A percentile compares a stretch with the other conserved stretches of the same genome.
Conservation (phyloP, 1,139 yeast species). For the Saccharomycopsis hybrid region DNA sequence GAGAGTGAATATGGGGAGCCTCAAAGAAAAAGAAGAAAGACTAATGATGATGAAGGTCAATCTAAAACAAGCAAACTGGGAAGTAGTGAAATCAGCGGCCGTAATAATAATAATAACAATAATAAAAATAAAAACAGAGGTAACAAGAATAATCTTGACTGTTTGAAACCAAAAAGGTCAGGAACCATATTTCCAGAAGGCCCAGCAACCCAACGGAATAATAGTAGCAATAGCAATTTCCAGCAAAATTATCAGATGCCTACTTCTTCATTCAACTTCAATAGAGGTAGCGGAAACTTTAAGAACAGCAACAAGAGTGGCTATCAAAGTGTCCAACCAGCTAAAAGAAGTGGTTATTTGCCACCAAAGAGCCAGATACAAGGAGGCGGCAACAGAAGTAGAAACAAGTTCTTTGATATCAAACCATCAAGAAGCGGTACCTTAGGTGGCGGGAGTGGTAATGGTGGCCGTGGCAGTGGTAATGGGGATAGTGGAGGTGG, state of each 20-base stretch:
- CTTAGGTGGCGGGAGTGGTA: constrained; percentile 18
- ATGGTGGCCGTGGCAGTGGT: too few species aligned
- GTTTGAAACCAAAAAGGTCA: constrained; percentile 4
- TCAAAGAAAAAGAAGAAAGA: constrained; percentile 19
- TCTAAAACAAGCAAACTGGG: constrained; percentile 5
- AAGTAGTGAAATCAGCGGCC: too few species aligned
- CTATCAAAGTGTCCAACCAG: not conserved
- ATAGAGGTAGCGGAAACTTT: not conserved
- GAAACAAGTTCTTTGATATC: not conserved
- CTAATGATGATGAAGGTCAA: too few species aligned
- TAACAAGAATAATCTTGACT: constrained; percentile 14
- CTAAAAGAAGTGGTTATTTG: constrained; percentile 3
- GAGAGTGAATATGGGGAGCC: constrained; percentile 17
- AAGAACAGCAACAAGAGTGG: constrained; percentile 7
- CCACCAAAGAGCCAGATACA: constrained; percentile 1
- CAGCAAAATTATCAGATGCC: constrained; percentile 8
- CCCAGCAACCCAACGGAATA: not conserved
- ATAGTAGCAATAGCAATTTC: too few species aligned
- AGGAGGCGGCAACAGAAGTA: not conserved
- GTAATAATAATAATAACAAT: too few species aligned
- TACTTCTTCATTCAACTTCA: not conserved
- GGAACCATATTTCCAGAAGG: constrained; percentile 1
- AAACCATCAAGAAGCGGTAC: constrained; percentile 9
- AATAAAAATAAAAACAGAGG: too few species aligned
- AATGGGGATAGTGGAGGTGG: too few species aligned